phyloP scores from a whole-genome alignment of 1,139 yeast genomes.

The Pichiaceae sp. region DNA sequence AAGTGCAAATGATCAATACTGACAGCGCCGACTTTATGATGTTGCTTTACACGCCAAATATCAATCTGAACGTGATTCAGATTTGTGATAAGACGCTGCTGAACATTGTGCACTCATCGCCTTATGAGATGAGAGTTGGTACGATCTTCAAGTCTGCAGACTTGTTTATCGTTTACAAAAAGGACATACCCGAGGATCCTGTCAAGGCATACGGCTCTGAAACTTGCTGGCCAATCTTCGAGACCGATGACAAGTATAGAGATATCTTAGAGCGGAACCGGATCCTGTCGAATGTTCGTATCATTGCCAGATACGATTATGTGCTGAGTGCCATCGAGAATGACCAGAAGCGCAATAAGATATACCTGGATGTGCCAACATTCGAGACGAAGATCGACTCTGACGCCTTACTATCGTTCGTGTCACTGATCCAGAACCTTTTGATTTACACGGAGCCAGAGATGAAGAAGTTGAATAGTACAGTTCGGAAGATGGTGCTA shows the following conservation, averaged over 20 bases:
- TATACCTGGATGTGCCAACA: constrained; percentile 60
- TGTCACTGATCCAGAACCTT: constrained; percentile 55
- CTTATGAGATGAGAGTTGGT: constrained; percentile 65
- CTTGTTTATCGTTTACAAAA: constrained; percentile 52
- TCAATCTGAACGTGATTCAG: constrained; percentile 60
- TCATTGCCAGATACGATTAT: constrained; percentile 19
- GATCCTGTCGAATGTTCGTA: constrained; percentile 20
- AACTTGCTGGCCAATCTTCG: constrained; percentile 76
- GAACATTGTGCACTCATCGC: constrained; percentile 9
- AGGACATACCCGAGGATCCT: constrained; percentile 30
- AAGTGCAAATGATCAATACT: constrained; percentile 71
- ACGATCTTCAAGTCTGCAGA: constrained; percentile 62
- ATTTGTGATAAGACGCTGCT: constrained; percentile 31
- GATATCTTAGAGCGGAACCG: constrained; percentile 8
- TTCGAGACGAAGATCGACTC: constrained; percentile 68
- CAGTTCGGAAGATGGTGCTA: constrained; percentile 55
- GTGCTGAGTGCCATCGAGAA: constrained; percentile 16
- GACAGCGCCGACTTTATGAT: constrained; percentile 57
- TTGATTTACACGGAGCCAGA: constrained; percentile 60
- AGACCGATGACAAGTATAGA: constrained; percentile 25
- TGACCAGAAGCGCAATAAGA: constrained; percentile 27
- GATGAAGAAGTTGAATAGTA: constrained; percentile 46
- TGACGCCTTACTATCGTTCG: constrained; percentile 60
- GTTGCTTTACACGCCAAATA: constrained; percentile 58
- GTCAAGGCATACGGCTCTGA: constrained; percentile 22